These are phyloP conservation scores for Colletotrichum phormii DNA, from an alignment of 2,329 filamentous ascomycete genomes.

Conservation along the genomic window DNA sequence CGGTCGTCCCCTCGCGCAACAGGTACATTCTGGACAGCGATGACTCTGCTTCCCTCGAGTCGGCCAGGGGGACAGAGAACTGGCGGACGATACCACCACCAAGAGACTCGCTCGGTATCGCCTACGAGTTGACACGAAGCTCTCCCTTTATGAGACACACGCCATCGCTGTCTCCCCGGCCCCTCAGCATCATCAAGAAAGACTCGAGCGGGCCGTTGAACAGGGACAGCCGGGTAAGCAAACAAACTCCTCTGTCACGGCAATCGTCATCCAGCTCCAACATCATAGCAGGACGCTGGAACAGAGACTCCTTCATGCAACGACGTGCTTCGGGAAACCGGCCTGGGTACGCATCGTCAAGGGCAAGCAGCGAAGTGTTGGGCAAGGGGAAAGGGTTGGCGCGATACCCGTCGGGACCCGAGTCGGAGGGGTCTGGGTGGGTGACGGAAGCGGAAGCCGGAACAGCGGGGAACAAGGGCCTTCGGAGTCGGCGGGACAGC, in stretches of 20 bases:
- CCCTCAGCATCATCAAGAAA: constrained; percentile 34
- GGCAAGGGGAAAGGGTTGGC: constrained; percentile 31
- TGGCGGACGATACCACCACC: constrained; percentile 29
- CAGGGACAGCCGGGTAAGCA: constrained; percentile 28
- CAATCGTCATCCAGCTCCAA: constrained; percentile 31
- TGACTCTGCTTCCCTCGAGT: constrained; percentile 21
- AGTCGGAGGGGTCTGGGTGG: constrained; percentile 36
- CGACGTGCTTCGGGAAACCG: constrained; percentile 10
- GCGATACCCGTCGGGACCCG: constrained; percentile 25
- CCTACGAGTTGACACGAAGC: constrained; percentile 27
- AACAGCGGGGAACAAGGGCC: constrained; percentile 21
- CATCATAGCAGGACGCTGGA: constrained; percentile 27
- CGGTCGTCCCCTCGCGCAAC: constrained; percentile 33
- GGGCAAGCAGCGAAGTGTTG: constrained; percentile 31
- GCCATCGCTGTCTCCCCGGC: constrained; percentile 29
- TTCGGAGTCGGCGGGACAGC: constrained; percentile 16
- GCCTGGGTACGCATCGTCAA: constrained; percentile 24
- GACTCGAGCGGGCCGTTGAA: constrained; percentile 23
- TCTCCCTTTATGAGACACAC: constrained; percentile 29
- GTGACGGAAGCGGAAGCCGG: constrained; percentile 35
- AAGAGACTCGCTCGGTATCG: constrained; percentile 33
- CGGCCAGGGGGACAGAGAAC: constrained; percentile 27
- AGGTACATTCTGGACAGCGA: constrained; percentile 31
- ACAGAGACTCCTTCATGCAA: constrained; percentile 22
- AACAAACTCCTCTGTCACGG: constrained; percentile 27